Conservation (phyloP, 352 stramenopile genomes). For the Globisporangium mamillatum region DNA sequence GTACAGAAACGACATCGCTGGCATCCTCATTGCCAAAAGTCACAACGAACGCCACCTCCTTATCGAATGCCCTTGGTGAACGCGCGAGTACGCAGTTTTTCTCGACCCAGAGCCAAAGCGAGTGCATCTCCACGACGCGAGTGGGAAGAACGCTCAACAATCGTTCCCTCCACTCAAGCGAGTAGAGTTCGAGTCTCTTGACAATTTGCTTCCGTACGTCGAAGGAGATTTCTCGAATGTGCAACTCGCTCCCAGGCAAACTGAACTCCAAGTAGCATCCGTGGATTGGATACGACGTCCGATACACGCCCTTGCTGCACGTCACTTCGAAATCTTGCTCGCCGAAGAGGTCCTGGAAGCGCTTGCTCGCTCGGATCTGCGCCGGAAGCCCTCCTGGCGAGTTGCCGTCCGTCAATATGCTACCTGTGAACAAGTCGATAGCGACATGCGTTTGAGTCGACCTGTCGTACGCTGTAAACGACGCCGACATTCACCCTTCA, state of each 20-base stretch:
- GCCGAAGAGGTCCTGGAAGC: slow-evolving; percentile 40
- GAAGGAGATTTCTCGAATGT: slow-evolving; percentile 31
- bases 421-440: slow-evolving; percentile 47
- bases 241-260: slow-evolving; percentile 19
- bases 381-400: slow-evolving; percentile 32
- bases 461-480: slow-evolving; percentile 28
- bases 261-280: slow-evolving; percentile 37
- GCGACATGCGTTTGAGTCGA: slow-evolving; percentile 25
- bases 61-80: slow-evolving; percentile 16
- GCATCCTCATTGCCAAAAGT: neutral
- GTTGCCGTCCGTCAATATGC: slow-evolving; percentile 37
- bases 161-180: slow-evolving; percentile 21
- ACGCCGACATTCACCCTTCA: slow-evolving; percentile 17
- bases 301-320: slow-evolving; percentile 23
- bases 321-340: slow-evolving; percentile 47
- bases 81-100: slow-evolving; percentile 36
- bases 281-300: slow-evolving; percentile 22
- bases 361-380: slow-evolving; percentile 25
- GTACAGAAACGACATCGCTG: neutral
- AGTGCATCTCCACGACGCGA: slow-evolving; percentile 33
- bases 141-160: slow-evolving; percentile 23
- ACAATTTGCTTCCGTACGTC: neutral
- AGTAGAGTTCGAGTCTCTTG: slow-evolving; percentile 33
- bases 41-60: slow-evolving; percentile 1
- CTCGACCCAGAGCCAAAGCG: slow-evolving; percentile 49